Conservation (phyloP, 108 stramenopile genomes). For the Mayamaea pseudoterrestris region DNA sequence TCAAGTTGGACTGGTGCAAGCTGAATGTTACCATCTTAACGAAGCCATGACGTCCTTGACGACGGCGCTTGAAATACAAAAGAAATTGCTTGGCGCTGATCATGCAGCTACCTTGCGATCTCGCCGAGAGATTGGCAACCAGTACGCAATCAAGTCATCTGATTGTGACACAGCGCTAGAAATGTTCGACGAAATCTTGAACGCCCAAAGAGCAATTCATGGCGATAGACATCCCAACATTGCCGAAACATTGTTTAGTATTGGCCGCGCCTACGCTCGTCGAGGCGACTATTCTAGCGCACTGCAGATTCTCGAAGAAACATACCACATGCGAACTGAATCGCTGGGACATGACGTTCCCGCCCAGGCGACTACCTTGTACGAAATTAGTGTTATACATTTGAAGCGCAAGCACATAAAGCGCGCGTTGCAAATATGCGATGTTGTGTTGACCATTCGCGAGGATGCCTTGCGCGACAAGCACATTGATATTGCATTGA, state of each 20-base stretch:
- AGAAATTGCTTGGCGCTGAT: constrained; percentile 25
- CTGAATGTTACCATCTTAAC: constrained; percentile 35
- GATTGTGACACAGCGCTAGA: constrained; percentile 35
- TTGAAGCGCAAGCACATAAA: constrained; percentile 34
- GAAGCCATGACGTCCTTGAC: constrained; percentile 32
- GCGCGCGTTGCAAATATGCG: constrained; percentile 39
- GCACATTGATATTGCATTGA: constrained; percentile 27
- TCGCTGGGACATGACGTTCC: constrained; percentile 60
- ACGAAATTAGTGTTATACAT: constrained; percentile 49
- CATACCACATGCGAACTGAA: constrained; percentile 53
- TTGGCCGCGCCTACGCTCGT: constrained; percentile 44
- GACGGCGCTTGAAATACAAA: constrained; percentile 38
- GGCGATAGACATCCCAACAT: constrained; percentile 46
- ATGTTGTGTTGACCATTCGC: constrained; percentile 31
- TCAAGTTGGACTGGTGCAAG: constrained; percentile 46
- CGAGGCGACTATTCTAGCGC: constrained; percentile 32
- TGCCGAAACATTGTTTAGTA: constrained; percentile 43
- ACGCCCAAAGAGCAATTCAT: constrained; percentile 34
- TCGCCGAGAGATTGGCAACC: constrained; percentile 39
- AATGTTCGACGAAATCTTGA: constrained; percentile 27
- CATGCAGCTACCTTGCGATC: constrained; percentile 56
- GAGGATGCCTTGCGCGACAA: constrained; percentile 30
- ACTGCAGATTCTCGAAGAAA: constrained; percentile 33
- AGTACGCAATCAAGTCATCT: constrained; percentile 24
- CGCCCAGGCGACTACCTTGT: constrained; percentile 40